Evolutionary conservation across 2,329 filamentous ascomycete species (phyloP).

Genomic region (Ceratocystis albifundus): DNA sequence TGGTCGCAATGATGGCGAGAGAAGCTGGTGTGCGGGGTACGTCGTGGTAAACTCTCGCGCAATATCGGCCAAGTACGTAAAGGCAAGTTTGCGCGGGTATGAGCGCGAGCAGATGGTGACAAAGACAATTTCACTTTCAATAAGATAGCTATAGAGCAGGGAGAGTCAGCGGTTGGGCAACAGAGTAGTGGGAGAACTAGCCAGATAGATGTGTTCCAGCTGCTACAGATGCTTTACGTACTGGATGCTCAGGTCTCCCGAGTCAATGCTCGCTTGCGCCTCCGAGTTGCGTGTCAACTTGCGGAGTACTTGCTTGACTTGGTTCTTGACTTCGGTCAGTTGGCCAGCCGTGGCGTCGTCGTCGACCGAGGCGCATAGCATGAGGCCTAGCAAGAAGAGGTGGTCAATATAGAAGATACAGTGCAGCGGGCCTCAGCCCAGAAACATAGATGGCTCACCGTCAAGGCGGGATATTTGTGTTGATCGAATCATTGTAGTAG

Average conservation of each 20-base stretch:
- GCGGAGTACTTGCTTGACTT: slow-evolving; percentile 82
- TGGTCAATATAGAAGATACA: background rate
- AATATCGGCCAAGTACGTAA: slow-evolving; percentile 93
- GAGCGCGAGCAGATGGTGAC: slow-evolving; percentile 85
- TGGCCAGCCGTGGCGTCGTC: slow-evolving; percentile 70
- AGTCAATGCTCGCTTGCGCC: slow-evolving; percentile 84
- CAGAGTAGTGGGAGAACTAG: background rate
- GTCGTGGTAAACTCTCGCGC: slow-evolving; percentile 80
- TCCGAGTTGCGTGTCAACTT: slow-evolving; percentile 81
- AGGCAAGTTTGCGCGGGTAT: slow-evolving; percentile 95
- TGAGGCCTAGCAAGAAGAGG: slow-evolving; percentile 53
- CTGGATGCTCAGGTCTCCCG: slow-evolving; percentile 72
- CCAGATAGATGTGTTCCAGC: too few relatives aligned
- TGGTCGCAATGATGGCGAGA: slow-evolving; percentile 63
- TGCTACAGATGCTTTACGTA: slow-evolving; percentile 32
- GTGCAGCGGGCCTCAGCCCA: slow-evolving; percentile 12
- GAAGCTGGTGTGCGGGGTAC: slow-evolving; percentile 63
- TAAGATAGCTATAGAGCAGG: slow-evolving; percentile 54
- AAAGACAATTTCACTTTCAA: slow-evolving; percentile 75
- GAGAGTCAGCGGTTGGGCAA: background rate
- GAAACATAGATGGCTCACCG: slow-evolving; percentile 40
- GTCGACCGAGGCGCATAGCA: slow-evolving; percentile 89
- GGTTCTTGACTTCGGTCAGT: slow-evolving; percentile 76
- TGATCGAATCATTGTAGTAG: slow-evolving; percentile 63
- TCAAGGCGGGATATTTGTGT: slow-evolving; percentile 92